Percentiles rank a stretch among this genome's conserved stretches.
These are phyloP conservation scores for Astrothelium macrocarpum DNA, from an alignment of 495 filamentous ascomycete genomes.

Conservation along the genomic window DNA sequence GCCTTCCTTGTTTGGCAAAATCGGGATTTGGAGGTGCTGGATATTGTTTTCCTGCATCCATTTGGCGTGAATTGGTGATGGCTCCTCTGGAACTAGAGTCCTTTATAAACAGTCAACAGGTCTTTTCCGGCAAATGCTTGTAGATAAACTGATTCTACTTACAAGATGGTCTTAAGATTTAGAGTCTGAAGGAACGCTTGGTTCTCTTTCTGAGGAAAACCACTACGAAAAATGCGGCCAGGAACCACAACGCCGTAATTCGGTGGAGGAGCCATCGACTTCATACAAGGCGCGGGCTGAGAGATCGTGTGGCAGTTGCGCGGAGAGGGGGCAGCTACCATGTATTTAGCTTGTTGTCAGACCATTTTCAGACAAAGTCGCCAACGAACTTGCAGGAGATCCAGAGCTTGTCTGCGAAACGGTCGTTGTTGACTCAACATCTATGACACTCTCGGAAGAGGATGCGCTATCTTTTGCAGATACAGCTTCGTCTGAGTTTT, in stretches of 20 bases:
- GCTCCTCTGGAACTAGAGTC: slow-evolving; percentile 63
- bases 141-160: slow-evolving; percentile 25
- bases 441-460: neutral
- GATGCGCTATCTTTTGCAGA: neutral
- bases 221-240: slow-evolving; percentile 61
- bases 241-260: slow-evolving; percentile 60
- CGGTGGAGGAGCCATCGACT: slow-evolving; percentile 34
- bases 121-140: neutral
- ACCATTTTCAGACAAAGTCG: neutral
- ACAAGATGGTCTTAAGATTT: slow-evolving; percentile 67
- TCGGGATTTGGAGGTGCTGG: slow-evolving; percentile 55
- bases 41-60: slow-evolving; percentile 58
- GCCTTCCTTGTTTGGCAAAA: slow-evolving; percentile 67
- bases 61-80: slow-evolving; percentile 43
- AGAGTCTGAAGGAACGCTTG: slow-evolving; percentile 54
- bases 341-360: neutral
- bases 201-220: slow-evolving; percentile 57
- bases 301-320: neutral
- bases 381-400: neutral
- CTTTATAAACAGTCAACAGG: slow-evolving; percentile 32
- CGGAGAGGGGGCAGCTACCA: neutral
- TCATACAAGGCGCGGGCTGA: slow-evolving; percentile 12
- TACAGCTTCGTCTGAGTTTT: neutral
- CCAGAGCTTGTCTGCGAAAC: neutral
- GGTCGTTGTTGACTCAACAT: neutral